Base-by-base conservation (phyloP, 2,329 filamentous ascomycete genomes). In the Aspergillus sp. region DNA sequence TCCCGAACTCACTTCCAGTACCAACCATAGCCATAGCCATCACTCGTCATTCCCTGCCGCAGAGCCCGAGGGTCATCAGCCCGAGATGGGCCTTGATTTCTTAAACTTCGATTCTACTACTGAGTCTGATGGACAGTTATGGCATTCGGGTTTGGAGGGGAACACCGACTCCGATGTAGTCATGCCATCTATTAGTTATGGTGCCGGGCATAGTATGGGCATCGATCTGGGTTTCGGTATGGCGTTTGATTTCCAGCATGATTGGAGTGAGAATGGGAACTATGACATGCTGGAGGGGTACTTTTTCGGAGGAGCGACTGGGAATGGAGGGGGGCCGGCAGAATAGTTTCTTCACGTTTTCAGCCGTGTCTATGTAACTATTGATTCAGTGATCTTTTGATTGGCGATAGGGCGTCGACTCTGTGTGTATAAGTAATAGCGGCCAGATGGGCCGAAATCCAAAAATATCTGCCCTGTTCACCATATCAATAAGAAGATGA, bases 221-320 rank as follows among this genome's bases (percentile, higher is more conserved):
- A 64, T 71, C 44, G 69, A 71, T 46, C 58, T 73, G 30, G 70
- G 70, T 3, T 70, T 70, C 51, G 68, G 68, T n/a, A 66, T 70
- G 65, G 65, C 67, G 2, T 61, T 69, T 44, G 71, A 71, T 42
- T 68, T 66, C 46, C 68, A 73, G 49, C 71, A 74, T 59, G 72
- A 74, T 54, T 73, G 72, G 71, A 71, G 66, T 44, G 71, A 75
- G 46, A 70, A 70, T 36, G 61, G 64, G 26, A 69, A 68, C 42
- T 69, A 71, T 54, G 74, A 77, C 66, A 55, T 79, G 30, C 72
- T 78, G 53, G 74, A 77, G 55, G 76, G 74, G 3, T 79, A 75
- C 58, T 79, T 78, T 59, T 78, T 79, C 63, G 76, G 76, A 7
- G 70, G 67, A 19, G 19, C 19, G 28, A 59, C 56, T n/a, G 62